Conservation (phyloP, 768 basidiomycete species). For the Amanita fuliginea region DNA sequence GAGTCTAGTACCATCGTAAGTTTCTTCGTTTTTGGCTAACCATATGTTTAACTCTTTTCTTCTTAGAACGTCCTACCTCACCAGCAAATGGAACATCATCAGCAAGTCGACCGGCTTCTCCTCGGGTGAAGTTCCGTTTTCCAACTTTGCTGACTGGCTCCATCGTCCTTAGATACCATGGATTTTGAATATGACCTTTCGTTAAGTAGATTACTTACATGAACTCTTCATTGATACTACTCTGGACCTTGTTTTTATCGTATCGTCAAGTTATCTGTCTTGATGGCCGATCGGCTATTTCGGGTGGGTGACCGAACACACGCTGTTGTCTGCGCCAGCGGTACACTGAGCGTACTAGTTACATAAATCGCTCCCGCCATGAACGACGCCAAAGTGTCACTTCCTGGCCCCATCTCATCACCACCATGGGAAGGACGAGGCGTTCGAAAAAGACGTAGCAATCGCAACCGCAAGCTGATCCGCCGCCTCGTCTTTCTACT, state of each 20-base stretch:
- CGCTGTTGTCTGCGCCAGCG: not conserved
- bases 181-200: too few species aligned
- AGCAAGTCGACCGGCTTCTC: constrained; percentile 4
- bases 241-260: not conserved
- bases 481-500: not conserved
- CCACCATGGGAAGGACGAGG: not conserved
- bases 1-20: constrained; percentile 5
- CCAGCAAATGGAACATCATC: constrained; percentile 6
- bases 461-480: not conserved
- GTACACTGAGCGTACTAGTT: not conserved
- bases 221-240: too few species aligned
- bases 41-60: not conserved
- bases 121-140: constrained; percentile 3
- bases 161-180: constrained; percentile 2
- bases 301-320: not conserved
- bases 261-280: too few species aligned
- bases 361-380: not conserved
- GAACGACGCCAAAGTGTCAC: not conserved
- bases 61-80: constrained; percentile 3
- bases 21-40: not conserved
- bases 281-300: not conserved
- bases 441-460: not conserved
- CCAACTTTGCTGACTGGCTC: constrained; percentile 8
- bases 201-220: not conserved
- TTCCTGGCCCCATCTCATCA: not conserved